Percentiles rank a stretch among this genome's conserved stretches.
These are phyloP conservation scores for Spatholobus suberectus DNA, from an alignment of 306 rosid species.

Conservation along the genomic window DNA sequence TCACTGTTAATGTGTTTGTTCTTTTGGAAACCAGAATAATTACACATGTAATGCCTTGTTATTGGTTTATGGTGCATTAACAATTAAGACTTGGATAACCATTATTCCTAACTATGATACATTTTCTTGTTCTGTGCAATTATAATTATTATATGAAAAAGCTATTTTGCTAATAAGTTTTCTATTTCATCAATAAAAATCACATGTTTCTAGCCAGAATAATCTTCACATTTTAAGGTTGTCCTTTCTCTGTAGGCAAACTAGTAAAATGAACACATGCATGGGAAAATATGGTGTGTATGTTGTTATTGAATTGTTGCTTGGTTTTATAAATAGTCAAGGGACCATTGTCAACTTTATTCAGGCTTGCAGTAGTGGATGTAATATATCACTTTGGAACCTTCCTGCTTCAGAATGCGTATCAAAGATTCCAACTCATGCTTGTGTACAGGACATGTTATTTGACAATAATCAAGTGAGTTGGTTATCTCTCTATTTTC, in stretches of 20 bases:
- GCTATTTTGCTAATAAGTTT: neutral
- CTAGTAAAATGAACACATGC: slow-evolving; percentile 26
- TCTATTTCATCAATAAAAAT: slow-evolving; percentile 6
- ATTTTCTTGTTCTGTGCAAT: neutral
- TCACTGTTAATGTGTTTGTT: neutral
- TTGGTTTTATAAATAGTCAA: slow-evolving; percentile 25
- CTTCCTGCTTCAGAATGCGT: slow-evolving; percentile 88
- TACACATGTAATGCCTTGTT: neutral
- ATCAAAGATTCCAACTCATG: slow-evolving; percentile 61
- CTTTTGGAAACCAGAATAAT: slow-evolving; percentile 10
- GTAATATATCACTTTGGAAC: slow-evolving; percentile 87
- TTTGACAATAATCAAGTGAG: slow-evolving; percentile 88
- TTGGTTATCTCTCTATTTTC: slow-evolving; percentile 15
- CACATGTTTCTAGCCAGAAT: slow-evolving; percentile 19
- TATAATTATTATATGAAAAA: neutral
- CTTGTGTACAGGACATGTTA: slow-evolving; percentile 78
- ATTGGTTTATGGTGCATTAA: neutral
- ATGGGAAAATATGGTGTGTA: neutral
- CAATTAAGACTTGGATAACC: neutral
- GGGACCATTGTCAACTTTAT: slow-evolving; percentile 34
- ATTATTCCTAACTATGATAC: neutral
- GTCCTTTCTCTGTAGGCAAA: slow-evolving; percentile 14
- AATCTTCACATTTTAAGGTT: slow-evolving; percentile 12
- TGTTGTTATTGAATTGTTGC: slow-evolving; percentile 31
- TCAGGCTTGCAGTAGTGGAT: slow-evolving; percentile 86